Evolutionary conservation across 768 basidiomycete genomes (phyloP).

Genomic region (Boletus rubroflammeus): DNA sequence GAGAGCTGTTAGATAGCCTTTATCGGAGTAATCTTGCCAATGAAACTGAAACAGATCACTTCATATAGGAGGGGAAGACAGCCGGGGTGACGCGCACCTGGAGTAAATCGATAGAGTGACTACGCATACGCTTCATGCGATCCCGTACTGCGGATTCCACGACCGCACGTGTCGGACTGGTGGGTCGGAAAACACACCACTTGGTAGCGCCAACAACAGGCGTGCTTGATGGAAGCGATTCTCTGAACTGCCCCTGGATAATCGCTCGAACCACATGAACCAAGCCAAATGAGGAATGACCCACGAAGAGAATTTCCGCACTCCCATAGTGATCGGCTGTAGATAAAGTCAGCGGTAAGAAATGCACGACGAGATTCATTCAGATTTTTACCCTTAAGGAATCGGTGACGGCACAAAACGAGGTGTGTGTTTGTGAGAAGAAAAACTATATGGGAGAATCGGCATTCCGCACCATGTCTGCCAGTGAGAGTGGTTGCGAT

Average conservation of each 20-base stretch:
- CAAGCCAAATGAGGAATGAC: conserved; percentile 19
- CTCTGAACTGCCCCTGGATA: conserved; percentile 65
- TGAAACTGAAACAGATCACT: conserved; percentile 51
- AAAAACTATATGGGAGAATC: neutral
- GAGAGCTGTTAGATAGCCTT: conserved; percentile 45
- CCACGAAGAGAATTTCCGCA: conserved; percentile 76
- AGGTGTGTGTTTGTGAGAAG: conserved; percentile 16
- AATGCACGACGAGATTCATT: neutral
- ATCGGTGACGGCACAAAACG: conserved; percentile 2
- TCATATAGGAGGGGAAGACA: neutral
- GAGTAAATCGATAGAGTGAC: conserved; percentile 59
- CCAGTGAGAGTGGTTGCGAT: conserved; percentile 7
- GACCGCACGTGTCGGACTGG: conserved; percentile 46
- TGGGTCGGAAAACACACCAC: conserved; percentile 74
- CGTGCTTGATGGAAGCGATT: conserved; percentile 38
- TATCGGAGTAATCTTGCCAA: conserved; percentile 67
- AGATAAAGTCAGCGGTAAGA: conserved; percentile 12
- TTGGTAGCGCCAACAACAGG: conserved; percentile 73
- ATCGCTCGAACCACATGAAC: neutral
- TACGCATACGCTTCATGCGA: conserved; percentile 65
- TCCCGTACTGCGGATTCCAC: conserved; percentile 67
- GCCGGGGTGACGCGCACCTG: conserved; percentile 45
- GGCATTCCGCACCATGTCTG: conserved; percentile 54
- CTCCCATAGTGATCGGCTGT: conserved; percentile 85
- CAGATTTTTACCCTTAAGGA: conserved; percentile 25